These are phyloP conservation scores for Friedmanniomyces endolithicus DNA, from an alignment of 495 filamentous ascomycete species.

Conservation along the genomic window DNA sequence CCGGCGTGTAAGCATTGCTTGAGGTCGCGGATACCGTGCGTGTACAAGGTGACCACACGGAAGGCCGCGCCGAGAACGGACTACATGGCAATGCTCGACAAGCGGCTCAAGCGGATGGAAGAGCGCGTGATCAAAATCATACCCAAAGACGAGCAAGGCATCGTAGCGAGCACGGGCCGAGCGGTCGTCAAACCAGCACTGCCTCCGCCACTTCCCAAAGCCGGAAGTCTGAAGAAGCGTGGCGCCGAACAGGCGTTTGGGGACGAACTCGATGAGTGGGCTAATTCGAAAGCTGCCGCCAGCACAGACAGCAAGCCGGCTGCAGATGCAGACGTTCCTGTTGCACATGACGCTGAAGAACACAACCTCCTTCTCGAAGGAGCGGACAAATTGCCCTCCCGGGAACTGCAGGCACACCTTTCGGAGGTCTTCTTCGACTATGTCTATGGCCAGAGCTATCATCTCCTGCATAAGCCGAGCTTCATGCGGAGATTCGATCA, in stretches of 20 bases:
- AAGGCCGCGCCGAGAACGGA: constrained; percentile 94
- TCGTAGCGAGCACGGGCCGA: constrained; percentile 50
- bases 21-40: constrained; percentile 83
- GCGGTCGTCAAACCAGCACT: constrained; percentile 70
- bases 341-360: constrained; percentile 56
- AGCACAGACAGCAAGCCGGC: constrained; percentile 11
- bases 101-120: constrained; percentile 74
- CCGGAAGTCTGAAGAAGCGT: constrained; percentile 58
- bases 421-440: constrained; percentile 94
- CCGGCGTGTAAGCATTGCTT: constrained; percentile 95
- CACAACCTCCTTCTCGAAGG: constrained; percentile 65
- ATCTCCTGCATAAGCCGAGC: constrained; percentile 91
- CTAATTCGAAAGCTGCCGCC: constrained; percentile 36
- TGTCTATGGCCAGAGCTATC: constrained; percentile 89
- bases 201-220: constrained; percentile 45
- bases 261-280: constrained; percentile 70
- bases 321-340: constrained; percentile 31
- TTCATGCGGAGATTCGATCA: constrained; percentile 66
- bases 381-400: constrained; percentile 67
- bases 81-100: constrained; percentile 99
- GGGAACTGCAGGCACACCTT: constrained; percentile 87
- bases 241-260: constrained; percentile 82
- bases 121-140: constrained; percentile 94
- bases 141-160: constrained; percentile 61
- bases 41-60: constrained; percentile 94